A percentile compares a stretch with the other conserved stretches of the same genome.
Conservation (phyloP, 2,329 filamentous ascomycete species). For the Aspergillus felis region DNA sequence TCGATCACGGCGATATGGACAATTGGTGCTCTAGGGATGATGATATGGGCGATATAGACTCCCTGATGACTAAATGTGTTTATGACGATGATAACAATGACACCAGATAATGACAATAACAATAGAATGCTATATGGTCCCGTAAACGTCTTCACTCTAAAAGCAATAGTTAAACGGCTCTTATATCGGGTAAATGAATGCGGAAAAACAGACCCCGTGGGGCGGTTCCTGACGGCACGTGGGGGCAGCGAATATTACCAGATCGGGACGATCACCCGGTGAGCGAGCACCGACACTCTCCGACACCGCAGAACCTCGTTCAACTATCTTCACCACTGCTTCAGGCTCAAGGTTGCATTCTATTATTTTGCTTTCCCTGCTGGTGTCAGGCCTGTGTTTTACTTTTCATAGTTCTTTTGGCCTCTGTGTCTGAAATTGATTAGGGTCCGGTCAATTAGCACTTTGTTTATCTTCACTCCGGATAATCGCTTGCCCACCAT, state of each 20-base stretch:
- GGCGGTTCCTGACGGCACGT: neutral
- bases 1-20: constrained; percentile 3
- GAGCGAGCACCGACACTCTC: constrained; percentile 3
- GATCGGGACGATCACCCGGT: constrained; percentile 7
- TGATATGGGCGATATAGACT: constrained; percentile 3
- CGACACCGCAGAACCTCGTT: constrained; percentile 9
- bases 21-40: constrained; percentile 9
- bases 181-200: neutral
- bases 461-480: neutral
- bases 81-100: constrained; percentile 1
- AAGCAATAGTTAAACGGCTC: no score
- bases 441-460: neutral
- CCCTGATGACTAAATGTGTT: neutral
- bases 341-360: neutral
- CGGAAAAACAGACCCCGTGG: constrained; percentile 3
- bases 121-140: neutral
- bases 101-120: neutral
- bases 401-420: constrained; percentile 6
- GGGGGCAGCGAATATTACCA: constrained; percentile 6
- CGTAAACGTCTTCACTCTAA: neutral
- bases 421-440: neutral
- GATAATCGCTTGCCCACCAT: constrained; percentile 45
- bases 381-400: neutral
- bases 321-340: constrained; percentile 8
- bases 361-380: constrained; percentile 4